phyloP scores from a whole-genome alignment of 2,329 filamentous ascomycete genomes.

The Orbilia javanica region DNA sequence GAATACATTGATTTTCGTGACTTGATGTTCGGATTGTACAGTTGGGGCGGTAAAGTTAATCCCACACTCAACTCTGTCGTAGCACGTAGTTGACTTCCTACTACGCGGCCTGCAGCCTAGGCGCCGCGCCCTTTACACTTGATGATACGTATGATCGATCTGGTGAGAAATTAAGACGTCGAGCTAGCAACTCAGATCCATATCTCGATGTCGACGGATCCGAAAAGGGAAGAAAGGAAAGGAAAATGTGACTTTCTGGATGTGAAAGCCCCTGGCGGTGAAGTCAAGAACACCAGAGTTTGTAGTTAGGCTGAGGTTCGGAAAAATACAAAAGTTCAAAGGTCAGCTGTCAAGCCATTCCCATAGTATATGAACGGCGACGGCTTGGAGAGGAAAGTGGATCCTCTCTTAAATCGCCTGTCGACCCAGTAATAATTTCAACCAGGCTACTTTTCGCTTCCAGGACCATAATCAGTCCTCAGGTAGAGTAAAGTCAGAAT shows the following conservation, averaged over 20 bases:
- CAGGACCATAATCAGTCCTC: constrained; percentile 32
- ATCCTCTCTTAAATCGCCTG: constrained; percentile 45
- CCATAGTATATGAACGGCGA: constrained; percentile 46
- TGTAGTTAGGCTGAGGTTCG: constrained; percentile 17
- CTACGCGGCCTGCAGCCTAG: neutral
- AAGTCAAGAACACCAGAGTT: constrained; percentile 18
- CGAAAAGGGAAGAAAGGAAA: neutral
- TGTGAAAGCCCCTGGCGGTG: constrained; percentile 13
- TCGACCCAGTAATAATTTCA: constrained; percentile 42
- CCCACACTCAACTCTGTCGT: neutral
- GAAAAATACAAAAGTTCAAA: constrained; percentile 21
- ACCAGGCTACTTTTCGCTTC: constrained; percentile 45
- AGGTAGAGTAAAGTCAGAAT: constrained; percentile 31
- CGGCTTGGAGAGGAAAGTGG: constrained; percentile 38
- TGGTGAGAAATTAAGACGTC: neutral
- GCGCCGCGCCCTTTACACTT: neutral
- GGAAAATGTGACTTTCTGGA: neutral
- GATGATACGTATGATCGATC: neutral
- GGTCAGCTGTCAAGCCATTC: constrained; percentile 20
- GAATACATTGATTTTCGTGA: constrained; percentile 48
- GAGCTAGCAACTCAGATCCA: constrained; percentile 12
- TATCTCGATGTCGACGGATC: neutral
- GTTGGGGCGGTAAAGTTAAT: neutral
- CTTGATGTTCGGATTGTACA: neutral
- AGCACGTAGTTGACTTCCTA: neutral